Base-by-base conservation (phyloP, 306 rosid species). In the Canavalia ensiformis region DNA sequence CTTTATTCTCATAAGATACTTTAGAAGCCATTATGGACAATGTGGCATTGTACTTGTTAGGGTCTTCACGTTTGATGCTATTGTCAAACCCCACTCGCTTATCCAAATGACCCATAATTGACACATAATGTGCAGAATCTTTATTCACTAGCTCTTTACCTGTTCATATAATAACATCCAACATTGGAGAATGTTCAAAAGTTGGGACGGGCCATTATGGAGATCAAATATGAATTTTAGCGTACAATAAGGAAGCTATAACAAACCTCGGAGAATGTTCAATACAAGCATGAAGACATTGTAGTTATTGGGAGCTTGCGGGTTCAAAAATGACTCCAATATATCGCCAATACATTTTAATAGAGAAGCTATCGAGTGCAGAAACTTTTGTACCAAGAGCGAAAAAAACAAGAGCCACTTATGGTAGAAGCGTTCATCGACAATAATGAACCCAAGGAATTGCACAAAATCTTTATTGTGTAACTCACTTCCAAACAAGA, bases 21-120 rank as follows among this genome's bases (percentile, higher is more conserved):
- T 90, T 90, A 9, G 94, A 77, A 49, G 91, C 94, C 91, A 90
- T 88, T 75, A 86, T 79, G 11, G 82, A 74, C 66, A 90, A 88
- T 4, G 82, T 85, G 33, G 77, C 80, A 74, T 79, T 34, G 29
- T 90, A 84, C 18, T 33, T 87, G 8, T 0, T 10, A 4, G 44
- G 64, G 51, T 90, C 91, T 52, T 70, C 84, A 41, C 52, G 66
- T 68, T 82, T 72, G 62, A 84, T 74, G 66, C 7, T 42, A 10
- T 4, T 13, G 35, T 86, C 90, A 70, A 88, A 62, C 70, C 55
- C 63, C 49, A 88, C 67, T 66, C 91, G 44, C 58, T 7, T 51
- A 82, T 88, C 91, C 60, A 86, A 51, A 68, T 70, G 69, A 5
- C 87, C 91, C 10, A 72, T 34, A 31, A 72, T 35, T 12, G 94